Conservation (phyloP, 2,329 filamentous ascomycete species). For the Claviceps citrina region DNA sequence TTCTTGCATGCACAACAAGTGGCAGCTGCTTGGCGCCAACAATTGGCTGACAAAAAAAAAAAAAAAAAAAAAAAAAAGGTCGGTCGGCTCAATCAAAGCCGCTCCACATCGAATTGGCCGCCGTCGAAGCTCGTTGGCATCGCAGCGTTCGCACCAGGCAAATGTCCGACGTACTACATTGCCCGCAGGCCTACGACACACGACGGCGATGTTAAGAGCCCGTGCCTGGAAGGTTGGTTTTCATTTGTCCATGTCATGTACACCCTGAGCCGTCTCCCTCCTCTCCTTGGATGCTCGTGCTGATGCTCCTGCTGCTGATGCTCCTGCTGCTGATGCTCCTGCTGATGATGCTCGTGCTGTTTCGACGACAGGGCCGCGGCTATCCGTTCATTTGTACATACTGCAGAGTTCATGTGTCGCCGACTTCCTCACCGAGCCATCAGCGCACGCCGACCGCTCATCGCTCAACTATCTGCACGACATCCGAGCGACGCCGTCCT, state of each 20-base stretch:
- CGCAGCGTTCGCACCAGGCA: background rate
- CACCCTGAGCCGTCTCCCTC: too few relatives aligned
- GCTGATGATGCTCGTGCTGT: slow-evolving; percentile 1
- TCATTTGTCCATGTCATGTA: too few relatives aligned
- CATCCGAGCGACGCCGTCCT: slow-evolving; percentile 8
- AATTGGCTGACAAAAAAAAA: too few relatives aligned
- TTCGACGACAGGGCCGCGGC: slow-evolving; percentile 17
- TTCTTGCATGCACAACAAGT: too few relatives aligned
- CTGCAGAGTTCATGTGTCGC: slow-evolving; percentile 20
- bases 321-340: too few relatives aligned
- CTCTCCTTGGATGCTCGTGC: slow-evolving; percentile 6
- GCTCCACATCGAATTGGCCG: background rate
- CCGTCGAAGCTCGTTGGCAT: background rate
- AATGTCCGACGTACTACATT: background rate
- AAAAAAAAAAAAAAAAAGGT: background rate
- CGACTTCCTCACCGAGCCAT: slow-evolving; percentile 7
- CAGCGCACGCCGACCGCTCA: background rate
- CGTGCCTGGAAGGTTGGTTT: slow-evolving; percentile 23
- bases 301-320: too few relatives aligned
- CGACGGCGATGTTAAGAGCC: slow-evolving; percentile 27
- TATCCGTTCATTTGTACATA: slow-evolving; percentile 26
- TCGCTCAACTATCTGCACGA: slow-evolving; percentile 3
- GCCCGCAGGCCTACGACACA: slow-evolving; percentile 3
- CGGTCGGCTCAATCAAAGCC: background rate
- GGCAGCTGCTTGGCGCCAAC: too few relatives aligned